Conservation (phyloP, 1,284 basidiomycete species). For the Cystobasidiaceae sp. region DNA sequence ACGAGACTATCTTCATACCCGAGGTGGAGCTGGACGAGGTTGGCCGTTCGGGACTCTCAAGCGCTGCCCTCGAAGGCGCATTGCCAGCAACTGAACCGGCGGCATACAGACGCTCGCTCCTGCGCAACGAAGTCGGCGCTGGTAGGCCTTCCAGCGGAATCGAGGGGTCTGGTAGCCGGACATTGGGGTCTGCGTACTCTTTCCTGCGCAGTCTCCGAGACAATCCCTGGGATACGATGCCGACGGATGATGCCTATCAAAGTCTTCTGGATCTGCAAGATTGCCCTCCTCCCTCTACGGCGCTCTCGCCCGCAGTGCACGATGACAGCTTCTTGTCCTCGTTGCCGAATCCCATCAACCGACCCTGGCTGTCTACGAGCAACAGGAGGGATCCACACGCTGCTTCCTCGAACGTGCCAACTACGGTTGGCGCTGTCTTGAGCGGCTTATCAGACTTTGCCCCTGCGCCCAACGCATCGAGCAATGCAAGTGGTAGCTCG, state of each 20-base stretch:
- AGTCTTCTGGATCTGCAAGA: neutral
- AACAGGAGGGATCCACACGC: neutral
- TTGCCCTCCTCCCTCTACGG: neutral
- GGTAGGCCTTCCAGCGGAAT: neutral
- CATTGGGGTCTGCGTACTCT: neutral
- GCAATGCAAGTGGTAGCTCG: constrained; percentile 5
- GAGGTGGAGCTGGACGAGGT: constrained; percentile 14
- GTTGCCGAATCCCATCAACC: neutral
- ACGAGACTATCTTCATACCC: constrained; percentile 64
- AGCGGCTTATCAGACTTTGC: neutral
- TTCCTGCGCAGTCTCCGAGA: constrained; percentile 4
- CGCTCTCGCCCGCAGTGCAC: neutral
- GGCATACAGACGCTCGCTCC: neutral
- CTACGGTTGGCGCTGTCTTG: neutral
- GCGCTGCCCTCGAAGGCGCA: neutral
- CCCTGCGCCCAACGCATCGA: too few relatives aligned
- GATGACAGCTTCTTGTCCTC: constrained; percentile 3
- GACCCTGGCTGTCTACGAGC: neutral
- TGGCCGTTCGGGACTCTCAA: neutral
- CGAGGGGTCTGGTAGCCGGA: too few relatives aligned
- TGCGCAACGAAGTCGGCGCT: neutral
- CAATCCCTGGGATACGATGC: constrained; percentile 19
- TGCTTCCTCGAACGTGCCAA: neutral
- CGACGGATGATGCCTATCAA: constrained; percentile 13
- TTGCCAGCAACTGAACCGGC: neutral